Conservation (phyloP, 148 eudicot species). For the Spergularia bocconei region DNA sequence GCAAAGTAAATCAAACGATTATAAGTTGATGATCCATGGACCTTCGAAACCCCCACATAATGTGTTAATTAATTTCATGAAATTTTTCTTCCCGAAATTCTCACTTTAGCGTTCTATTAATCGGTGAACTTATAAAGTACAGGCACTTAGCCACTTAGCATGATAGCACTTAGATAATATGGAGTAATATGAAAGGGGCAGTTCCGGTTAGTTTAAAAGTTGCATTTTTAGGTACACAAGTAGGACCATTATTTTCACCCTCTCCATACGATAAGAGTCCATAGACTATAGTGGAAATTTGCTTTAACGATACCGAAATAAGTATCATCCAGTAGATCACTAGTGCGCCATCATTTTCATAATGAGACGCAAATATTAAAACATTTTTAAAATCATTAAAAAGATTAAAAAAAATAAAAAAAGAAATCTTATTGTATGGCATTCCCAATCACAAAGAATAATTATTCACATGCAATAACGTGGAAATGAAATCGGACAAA, state of each 20-base stretch:
- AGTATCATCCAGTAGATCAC: no score
- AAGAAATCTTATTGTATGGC: no score
- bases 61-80: constrained; percentile 1
- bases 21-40: neutral
- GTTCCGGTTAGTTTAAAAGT: neutral
- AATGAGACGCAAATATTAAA: no score
- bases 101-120: neutral
- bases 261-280: neutral
- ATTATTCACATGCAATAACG: no score
- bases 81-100: neutral
- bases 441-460: no score
- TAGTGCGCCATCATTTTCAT: no score
- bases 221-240: neutral
- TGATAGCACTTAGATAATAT: neutral
- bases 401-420: no score
- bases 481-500: no score
- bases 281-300: neutral
- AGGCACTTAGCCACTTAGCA: neutral
- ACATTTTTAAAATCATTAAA: no score
- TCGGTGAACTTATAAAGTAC: constrained; percentile 14
- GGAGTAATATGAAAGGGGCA: neutral
- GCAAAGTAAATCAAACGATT: neutral
- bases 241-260: neutral
- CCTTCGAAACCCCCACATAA: neutral
- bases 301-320: no score